Evolutionary conservation across 2,329 filamentous ascomycete genomes (phyloP).

Genomic region (Metarhizium guizhouense): DNA sequence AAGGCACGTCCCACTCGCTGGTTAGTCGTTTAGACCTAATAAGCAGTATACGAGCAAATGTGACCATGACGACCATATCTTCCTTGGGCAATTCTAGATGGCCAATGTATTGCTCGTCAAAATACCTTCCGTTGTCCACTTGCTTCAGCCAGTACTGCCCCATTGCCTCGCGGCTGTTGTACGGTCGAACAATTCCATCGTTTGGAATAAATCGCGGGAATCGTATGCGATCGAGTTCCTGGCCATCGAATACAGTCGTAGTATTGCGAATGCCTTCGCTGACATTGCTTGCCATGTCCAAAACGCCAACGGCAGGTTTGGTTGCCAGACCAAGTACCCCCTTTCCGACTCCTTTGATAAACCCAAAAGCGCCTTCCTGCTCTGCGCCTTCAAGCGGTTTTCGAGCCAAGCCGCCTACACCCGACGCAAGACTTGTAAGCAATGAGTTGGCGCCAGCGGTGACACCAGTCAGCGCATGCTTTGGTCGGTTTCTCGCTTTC

Average conservation of each 20-base stretch:
- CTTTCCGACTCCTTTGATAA: conserved; percentile 97
- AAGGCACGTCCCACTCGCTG: conserved; percentile 90
- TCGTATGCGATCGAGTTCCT: conserved; percentile 90
- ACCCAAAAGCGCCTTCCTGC: conserved; percentile 86
- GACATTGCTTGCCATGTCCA: conserved; percentile 94
- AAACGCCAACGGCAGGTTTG: conserved; percentile 92
- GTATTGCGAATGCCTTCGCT: conserved; percentile 97
- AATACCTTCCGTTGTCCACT: conserved; percentile 93
- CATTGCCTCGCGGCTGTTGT: conserved; percentile 87
- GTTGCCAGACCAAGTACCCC: conserved; percentile 90
- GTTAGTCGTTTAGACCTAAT: conserved; percentile 78
- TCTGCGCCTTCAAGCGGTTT: conserved; percentile 95
- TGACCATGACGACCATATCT: conserved; percentile 85
- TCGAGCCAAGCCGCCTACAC: conserved; percentile 83
- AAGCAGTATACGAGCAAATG: conserved; percentile 78
- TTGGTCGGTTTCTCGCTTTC: conserved; percentile 83
- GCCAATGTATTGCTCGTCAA: conserved; percentile 94
- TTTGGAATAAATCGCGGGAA: conserved; percentile 83
- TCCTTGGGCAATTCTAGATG: conserved; percentile 86
- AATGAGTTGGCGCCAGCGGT: conserved; percentile 93
- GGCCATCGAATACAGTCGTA: conserved; percentile 93
- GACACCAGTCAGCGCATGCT: conserved; percentile 94
- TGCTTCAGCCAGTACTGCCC: conserved; percentile 99
- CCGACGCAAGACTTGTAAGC: conserved; percentile 83
- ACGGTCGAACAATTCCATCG: conserved; percentile 90